Base-by-base conservation (phyloP, 352 stramenopile species). In the Globisporangium takayamanum region DNA sequence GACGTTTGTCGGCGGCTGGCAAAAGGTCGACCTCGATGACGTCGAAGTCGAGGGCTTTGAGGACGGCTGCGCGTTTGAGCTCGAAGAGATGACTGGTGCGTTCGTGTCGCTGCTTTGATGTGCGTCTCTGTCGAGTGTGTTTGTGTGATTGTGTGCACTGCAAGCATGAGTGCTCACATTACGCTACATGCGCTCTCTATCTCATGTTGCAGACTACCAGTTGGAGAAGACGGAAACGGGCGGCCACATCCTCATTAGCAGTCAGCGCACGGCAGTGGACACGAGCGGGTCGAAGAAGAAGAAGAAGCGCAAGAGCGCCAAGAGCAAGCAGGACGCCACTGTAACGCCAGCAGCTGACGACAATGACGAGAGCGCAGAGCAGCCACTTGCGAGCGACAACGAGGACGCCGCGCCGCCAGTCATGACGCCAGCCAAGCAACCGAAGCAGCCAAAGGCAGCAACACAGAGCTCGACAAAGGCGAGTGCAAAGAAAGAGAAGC, bases 21-120 rank as follows among this genome's bases (percentile, higher is more conserved):
- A 74, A 12, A 83, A 80, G 33, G 70, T 95, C 41, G 69, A 95
- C 59, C 74, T 94, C 48, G 65, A 85, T 33, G 78, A 91, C 26
- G 72, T 92, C 53, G 63, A 88, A 60, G 48, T 95, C 51, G 75
- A 95, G 36, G 86, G 86, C 28, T 95, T 94, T 62, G 84, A 91
- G 50, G 86, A 95, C 58, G 86, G 86, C 52, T 89, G 76, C 47
- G 80, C 79, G 33, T 93, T 90, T 41, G 84, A 92, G 47, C 52
- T 95, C 47, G 86, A 95, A 59, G 86, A 94, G 64, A 80, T 95
- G 33, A 92, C 80, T 25, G 76, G 75, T 87, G 57, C 55, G 62
- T 46, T 22, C 36, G 36, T 14, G 5, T 5, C 18, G 25, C 11
- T 47, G 37, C n/a, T n/a, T 45, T 54, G 4, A 25, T 54, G n/a